Conservation (phyloP, 2,329 filamentous ascomycete genomes). For the Paraphoma chrysanthemicola region DNA sequence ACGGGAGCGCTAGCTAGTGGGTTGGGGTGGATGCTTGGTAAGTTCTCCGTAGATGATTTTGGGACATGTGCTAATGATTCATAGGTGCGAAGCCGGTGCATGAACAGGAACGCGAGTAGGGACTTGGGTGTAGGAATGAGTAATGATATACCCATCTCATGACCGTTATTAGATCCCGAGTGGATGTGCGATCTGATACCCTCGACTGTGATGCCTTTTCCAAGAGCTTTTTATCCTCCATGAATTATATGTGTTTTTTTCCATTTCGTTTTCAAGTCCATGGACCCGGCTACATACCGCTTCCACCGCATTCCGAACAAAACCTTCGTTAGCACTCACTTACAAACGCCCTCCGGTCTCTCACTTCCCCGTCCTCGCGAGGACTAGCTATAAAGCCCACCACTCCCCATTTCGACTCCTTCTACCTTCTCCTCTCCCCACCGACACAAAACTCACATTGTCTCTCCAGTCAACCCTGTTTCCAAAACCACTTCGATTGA, state of each 20-base stretch:
- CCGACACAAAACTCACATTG: too few relatives aligned
- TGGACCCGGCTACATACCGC: neutral
- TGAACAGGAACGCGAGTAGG: slow-evolving; percentile 13
- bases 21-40: slow-evolving; percentile 70
- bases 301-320: too few relatives aligned
- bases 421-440: neutral
- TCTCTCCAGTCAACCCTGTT: too few relatives aligned
- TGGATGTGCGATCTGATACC: neutral
- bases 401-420: neutral
- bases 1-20: slow-evolving; percentile 67
- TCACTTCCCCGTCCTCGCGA: neutral
- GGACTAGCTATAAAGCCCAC: neutral
- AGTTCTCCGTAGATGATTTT: slow-evolving; percentile 8
- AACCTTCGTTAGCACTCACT: neutral
- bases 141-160: neutral
- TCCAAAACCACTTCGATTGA: too few relatives aligned
- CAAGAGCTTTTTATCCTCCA: too few relatives aligned
- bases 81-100: slow-evolving; percentile 39
- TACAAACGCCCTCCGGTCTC: neutral
- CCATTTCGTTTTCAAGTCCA: too few relatives aligned
- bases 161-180: neutral
- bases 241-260: too few relatives aligned
- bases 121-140: neutral
- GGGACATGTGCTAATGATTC: slow-evolving; percentile 4
- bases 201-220: too few relatives aligned